A percentile compares a stretch with the other conserved stretches of the same genome.
Evolutionary conservation across 2,329 filamentous ascomycete genomes (phyloP).

Genomic region (Xylaria sp.): DNA sequence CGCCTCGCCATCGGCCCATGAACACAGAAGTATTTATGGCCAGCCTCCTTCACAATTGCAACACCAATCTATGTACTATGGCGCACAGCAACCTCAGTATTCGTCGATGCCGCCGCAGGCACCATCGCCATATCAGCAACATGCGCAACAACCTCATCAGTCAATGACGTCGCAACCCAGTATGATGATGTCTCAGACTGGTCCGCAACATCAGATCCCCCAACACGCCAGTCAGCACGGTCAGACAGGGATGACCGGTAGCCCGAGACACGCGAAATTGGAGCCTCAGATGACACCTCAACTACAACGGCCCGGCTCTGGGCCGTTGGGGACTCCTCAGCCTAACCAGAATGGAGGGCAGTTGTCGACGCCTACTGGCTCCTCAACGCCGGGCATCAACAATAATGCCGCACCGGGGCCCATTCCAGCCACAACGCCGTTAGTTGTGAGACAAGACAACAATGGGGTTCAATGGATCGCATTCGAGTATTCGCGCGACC

Average conservation of each 20-base stretch:
- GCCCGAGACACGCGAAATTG: conserved; percentile 71
- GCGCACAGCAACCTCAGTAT: conserved; percentile 68
- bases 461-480: conserved; percentile 99
- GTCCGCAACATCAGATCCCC: conserved; percentile 66
- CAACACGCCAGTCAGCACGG: conserved; percentile 69
- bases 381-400: conserved; percentile 70
- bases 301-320: conserved; percentile 68
- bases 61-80: conserved; percentile 83
- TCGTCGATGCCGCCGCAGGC: conserved; percentile 74
- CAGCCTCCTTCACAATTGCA: conserved; percentile 82
- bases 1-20: conserved; percentile 87
- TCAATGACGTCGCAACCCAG: conserved; percentile 72
- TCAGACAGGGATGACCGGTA: conserved; percentile 67
- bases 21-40: conserved; percentile 87
- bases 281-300: conserved; percentile 71
- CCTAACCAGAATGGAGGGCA: conserved; percentile 57
- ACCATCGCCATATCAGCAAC: conserved; percentile 71
- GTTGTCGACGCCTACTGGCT: conserved; percentile 59
- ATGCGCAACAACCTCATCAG: conserved; percentile 64
- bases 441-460: conserved; percentile 93
- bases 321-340: conserved; percentile 59
- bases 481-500: conserved; percentile 96
- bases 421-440: conserved; percentile 93
- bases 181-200: conserved; percentile 73
- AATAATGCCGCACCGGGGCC: conserved; percentile 93